These are phyloP conservation scores for Prunus fruticosa DNA, from an alignment of 306 rosid genomes.

Conservation along the genomic window DNA sequence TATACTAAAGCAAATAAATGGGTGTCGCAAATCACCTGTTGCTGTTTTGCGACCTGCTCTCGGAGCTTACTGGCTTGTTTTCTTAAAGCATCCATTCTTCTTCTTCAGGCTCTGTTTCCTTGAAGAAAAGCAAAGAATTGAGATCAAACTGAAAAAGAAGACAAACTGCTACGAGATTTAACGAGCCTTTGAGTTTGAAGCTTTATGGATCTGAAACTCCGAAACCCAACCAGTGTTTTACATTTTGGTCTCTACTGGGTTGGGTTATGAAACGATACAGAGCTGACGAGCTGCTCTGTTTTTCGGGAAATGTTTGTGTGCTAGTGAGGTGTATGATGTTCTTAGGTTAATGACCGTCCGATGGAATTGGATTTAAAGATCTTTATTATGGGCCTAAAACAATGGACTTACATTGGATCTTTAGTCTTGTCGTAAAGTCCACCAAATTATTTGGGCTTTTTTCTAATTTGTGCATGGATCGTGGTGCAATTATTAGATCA, in stretches of 20 bases:
- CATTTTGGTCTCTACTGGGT: neutral
- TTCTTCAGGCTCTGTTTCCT: conserved; percentile 3
- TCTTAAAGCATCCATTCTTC: conserved; percentile 72
- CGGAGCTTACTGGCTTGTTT: conserved; percentile 87
- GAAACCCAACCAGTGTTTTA: neutral
- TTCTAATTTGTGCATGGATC: no score
- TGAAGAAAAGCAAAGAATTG: neutral
- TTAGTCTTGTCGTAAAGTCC: neutral
- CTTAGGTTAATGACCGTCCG: neutral
- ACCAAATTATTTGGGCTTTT: neutral
- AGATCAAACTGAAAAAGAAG: neutral
- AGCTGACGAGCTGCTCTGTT: conserved; percentile 5
- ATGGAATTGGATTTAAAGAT: neutral
- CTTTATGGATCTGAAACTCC: conserved; percentile 9
- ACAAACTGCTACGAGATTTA: neutral
- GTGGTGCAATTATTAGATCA: no score
- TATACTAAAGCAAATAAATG: neutral
- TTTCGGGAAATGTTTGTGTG: neutral
- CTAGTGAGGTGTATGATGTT: neutral
- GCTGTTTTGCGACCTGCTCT: conserved; percentile 95
- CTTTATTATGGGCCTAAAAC: neutral
- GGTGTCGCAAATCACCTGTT: conserved; percentile 43
- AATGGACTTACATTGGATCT: neutral
- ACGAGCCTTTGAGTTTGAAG: neutral
- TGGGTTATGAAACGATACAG: neutral